phyloP scores from a whole-genome alignment of 2,329 filamentous ascomycete species.

The Hymenoscyphus infarciens region DNA sequence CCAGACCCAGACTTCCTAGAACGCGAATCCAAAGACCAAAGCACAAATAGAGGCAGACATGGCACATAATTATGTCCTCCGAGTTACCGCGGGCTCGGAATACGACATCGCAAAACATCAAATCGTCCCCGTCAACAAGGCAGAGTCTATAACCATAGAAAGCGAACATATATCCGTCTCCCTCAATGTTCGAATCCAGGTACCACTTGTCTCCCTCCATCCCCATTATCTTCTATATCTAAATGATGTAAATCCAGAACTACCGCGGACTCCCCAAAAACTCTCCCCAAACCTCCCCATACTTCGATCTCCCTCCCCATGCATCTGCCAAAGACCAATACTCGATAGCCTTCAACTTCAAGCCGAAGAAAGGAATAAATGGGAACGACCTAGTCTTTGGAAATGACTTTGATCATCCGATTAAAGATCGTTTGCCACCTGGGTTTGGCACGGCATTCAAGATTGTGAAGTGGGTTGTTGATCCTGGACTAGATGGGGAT shows the following conservation, averaged over 20 bases:
- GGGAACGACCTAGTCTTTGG: constrained; percentile 74
- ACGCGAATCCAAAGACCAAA: not conserved
- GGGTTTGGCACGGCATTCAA: constrained; percentile 82
- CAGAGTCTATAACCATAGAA: constrained; percentile 58
- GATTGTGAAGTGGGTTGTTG: constrained; percentile 85
- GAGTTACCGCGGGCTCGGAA: constrained; percentile 73
- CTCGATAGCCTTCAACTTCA: constrained; percentile 76
- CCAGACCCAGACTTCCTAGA: not conserved
- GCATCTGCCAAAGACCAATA: constrained; percentile 70
- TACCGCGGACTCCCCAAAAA: constrained; percentile 66
- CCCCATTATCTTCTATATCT: constrained; percentile 9
- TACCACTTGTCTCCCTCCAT: constrained; percentile 42
- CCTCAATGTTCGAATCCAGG: constrained; percentile 70
- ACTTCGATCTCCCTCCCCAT: constrained; percentile 72
- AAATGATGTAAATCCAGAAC: not conserved
- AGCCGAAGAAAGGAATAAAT: constrained; percentile 51
- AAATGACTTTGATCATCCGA: constrained; percentile 91
- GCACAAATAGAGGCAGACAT: constrained; percentile 35
- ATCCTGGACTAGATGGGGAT: constrained; percentile 87
- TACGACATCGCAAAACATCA: constrained; percentile 74
- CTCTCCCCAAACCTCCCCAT: constrained; percentile 68
- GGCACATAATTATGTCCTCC: constrained; percentile 73
- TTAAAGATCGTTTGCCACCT: constrained; percentile 79
- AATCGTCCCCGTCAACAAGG: constrained; percentile 70
- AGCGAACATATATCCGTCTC: constrained; percentile 62